phyloP scores from a whole-genome alignment of 1,284 basidiomycete species.

The Naganishia sp. region DNA sequence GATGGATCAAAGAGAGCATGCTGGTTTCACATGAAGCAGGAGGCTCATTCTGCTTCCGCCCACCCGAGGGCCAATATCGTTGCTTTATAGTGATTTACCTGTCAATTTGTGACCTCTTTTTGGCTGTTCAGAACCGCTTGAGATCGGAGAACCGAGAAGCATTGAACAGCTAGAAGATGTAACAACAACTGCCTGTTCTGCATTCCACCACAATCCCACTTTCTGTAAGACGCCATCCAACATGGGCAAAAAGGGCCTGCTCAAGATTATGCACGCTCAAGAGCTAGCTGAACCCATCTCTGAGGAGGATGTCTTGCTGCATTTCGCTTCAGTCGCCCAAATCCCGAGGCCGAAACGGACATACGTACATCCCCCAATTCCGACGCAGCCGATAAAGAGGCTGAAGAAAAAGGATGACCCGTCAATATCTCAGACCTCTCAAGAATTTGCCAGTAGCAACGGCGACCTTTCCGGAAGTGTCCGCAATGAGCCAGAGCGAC shows the following conservation, averaged over 20 bases:
- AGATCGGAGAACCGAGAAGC: no score
- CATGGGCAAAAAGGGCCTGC: neutral
- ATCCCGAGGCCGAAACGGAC: neutral
- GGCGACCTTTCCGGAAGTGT: no score
- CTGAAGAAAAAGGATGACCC: no score
- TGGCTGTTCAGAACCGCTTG: no score
- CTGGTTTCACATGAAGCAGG: no score
- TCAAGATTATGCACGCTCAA: neutral
- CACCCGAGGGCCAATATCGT: neutral
- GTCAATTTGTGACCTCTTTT: neutral
- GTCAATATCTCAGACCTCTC: no score
- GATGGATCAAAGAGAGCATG: neutral
- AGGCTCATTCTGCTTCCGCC: neutral
- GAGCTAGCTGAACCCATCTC: conserved; percentile 3
- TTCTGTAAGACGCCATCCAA: no score
- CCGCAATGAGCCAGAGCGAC: no score
- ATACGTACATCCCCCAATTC: no score
- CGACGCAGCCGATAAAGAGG: no score
- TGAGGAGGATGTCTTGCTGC: conserved; percentile 18
- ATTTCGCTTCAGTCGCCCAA: conserved; percentile 6
- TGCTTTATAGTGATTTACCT: neutral
- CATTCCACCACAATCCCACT: neutral
- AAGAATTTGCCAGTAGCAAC: no score
- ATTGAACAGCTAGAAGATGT: neutral
- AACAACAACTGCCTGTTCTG: neutral